Conservation (phyloP, 768 basidiomycete species). For the Amanita muscaria region DNA sequence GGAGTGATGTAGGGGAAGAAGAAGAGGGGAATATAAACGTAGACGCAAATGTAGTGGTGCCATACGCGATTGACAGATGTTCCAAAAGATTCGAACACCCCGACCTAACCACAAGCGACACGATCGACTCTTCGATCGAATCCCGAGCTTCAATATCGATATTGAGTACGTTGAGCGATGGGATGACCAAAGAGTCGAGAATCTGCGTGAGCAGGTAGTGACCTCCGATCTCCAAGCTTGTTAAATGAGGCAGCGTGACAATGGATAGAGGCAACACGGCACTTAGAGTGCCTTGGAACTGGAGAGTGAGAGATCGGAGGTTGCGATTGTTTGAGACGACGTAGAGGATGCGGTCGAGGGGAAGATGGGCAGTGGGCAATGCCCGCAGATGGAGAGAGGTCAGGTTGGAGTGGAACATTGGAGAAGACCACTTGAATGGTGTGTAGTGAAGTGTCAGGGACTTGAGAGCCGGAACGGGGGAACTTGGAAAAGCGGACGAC, state of each 20-base stretch:
- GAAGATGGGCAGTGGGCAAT: slow-evolving; percentile 52
- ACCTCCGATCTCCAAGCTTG: slow-evolving; percentile 52
- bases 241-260: slow-evolving; percentile 46
- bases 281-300: slow-evolving; percentile 52
- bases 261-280: slow-evolving; percentile 54
- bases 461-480: slow-evolving; percentile 38
- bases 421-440: slow-evolving; percentile 72
- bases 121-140: slow-evolving; percentile 64
- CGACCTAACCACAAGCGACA: slow-evolving; percentile 51
- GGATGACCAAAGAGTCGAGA: slow-evolving; percentile 52
- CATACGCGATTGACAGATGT: slow-evolving; percentile 57
- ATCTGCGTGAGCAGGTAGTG: slow-evolving; percentile 57
- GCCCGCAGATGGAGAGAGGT: slow-evolving; percentile 54
- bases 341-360: slow-evolving; percentile 60
- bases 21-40: too few relatives aligned
- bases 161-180: slow-evolving; percentile 46
- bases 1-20: too few relatives aligned
- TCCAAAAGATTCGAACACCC: slow-evolving; percentile 47
- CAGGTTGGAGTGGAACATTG: slow-evolving; percentile 55
- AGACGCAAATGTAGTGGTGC: slow-evolving; percentile 12
- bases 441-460: slow-evolving; percentile 60
- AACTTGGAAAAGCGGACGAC: slow-evolving; percentile 5
- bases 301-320: slow-evolving; percentile 48
- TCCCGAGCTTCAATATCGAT: slow-evolving; percentile 72
- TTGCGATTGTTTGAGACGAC: slow-evolving; percentile 51